phyloP scores from a whole-genome alignment of 2,329 filamentous ascomycete species.

The Coniochaeta ligniaria region DNA sequence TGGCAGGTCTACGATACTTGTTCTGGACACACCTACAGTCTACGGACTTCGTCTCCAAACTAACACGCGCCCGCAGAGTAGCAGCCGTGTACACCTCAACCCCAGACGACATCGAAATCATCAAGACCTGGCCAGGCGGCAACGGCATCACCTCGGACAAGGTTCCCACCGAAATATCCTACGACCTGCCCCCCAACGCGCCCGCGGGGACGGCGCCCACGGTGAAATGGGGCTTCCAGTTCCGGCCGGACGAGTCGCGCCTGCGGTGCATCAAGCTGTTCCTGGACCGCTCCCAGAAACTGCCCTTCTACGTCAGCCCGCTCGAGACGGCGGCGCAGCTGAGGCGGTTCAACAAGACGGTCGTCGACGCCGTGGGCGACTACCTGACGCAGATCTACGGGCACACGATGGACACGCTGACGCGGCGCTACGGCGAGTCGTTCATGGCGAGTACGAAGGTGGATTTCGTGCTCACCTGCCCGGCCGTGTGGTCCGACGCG shows the following conservation, averaged over 20 bases:
- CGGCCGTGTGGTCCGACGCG: slow-evolving; percentile 77
- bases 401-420: slow-evolving; percentile 74
- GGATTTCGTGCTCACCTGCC: slow-evolving; percentile 74
- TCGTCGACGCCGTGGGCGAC: slow-evolving; percentile 72
- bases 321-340: slow-evolving; percentile 71
- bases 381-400: slow-evolving; percentile 70
- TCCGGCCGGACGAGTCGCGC: slow-evolving; percentile 68
- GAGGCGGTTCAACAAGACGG: slow-evolving; percentile 67
- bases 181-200: slow-evolving; percentile 31
- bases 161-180: slow-evolving; percentile 73
- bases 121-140: slow-evolving; percentile 77
- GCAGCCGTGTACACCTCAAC: slow-evolving; percentile 68
- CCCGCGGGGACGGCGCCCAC: slow-evolving; percentile 34
- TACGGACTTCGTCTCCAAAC: slow-evolving; percentile 3
- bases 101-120: slow-evolving; percentile 74
- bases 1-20: no score
- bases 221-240: slow-evolving; percentile 76
- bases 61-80: slow-evolving; percentile 37
- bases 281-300: slow-evolving; percentile 71
- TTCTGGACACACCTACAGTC: no score
- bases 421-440: slow-evolving; percentile 65
- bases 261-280: slow-evolving; percentile 81
- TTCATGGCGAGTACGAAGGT: slow-evolving; percentile 72
- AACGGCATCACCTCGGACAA: slow-evolving; percentile 87
- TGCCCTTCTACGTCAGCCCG: slow-evolving; percentile 73